These are phyloP conservation scores for Verticillium longisporum DNA, from an alignment of 2,329 filamentous ascomycete species.

Conservation along the genomic window DNA sequence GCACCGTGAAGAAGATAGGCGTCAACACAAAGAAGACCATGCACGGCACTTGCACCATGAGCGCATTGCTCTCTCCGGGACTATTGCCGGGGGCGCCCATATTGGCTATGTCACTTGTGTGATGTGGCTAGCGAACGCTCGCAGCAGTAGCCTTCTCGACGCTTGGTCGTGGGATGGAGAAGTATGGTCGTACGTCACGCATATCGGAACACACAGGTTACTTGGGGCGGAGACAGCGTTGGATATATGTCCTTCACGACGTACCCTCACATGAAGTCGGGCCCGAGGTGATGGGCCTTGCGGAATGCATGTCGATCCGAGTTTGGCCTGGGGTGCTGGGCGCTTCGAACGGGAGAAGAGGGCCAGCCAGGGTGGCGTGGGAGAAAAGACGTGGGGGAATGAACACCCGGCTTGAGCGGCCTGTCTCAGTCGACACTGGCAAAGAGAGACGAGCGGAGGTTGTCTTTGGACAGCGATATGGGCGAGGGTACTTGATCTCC, in stretches of 20 bases:
- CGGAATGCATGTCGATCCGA: not conserved
- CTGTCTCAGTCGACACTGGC: not conserved
- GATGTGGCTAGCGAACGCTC: not conserved
- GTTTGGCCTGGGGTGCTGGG: not conserved
- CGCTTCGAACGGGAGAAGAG: not conserved
- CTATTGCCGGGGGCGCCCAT: conserved; percentile 20
- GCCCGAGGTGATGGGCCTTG: not conserved
- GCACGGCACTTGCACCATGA: conserved; percentile 28
- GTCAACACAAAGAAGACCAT: conserved; percentile 35
- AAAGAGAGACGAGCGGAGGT: not conserved
- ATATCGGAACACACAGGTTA: not conserved
- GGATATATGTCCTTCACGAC: not conserved
- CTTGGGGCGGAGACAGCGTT: not conserved
- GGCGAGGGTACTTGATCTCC: not conserved
- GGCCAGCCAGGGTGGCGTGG: not conserved
- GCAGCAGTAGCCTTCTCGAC: not conserved
- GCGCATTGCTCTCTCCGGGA: conserved; percentile 26
- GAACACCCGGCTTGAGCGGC: not conserved
- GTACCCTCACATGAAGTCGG: not conserved
- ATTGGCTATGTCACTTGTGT: not conserved
- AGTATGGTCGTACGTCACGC: not conserved
- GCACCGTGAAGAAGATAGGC: conserved; percentile 30
- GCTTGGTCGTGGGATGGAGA: not conserved
- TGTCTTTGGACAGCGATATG: not conserved
- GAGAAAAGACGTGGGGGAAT: not conserved